Evolutionary conservation across 768 basidiomycete species (phyloP), one percentile per base, ranked within the genome.

Genomic region (Russula lepida): DNA sequence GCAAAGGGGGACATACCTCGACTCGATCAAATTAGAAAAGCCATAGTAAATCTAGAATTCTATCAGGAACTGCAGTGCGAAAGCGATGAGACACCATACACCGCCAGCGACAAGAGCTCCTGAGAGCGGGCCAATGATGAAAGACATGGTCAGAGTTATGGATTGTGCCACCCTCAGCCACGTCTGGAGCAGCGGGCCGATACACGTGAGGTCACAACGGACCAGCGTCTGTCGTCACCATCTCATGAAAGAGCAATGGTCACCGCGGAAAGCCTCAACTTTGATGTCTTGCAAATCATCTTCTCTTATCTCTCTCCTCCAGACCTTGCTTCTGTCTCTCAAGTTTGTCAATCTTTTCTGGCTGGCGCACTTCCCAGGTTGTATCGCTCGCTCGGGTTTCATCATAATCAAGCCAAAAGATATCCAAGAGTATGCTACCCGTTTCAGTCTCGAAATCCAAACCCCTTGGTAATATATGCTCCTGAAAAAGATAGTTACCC

Each of bases 201-300:
- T 9, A 5, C 4, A 28, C 35, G 35, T 32, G n/a, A 39, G 6
- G 6, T n/a, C n/a, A n/a, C n/a, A n/a, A n/a, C n/a, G n/a, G n/a
- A n/a, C n/a, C n/a, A n/a, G n/a, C n/a, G n/a, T n/a, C n/a, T n/a
- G n/a, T n/a, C n/a, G n/a, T n/a, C n/a, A n/a, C n/a, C n/a, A n/a
- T n/a, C n/a, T n/a, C n/a, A n/a, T n/a, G n/a, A n/a, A 30, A 21
- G 27, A 19, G 17, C 17, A 17, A 88, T 87, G 86, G 81, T 84
- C 49, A 78, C 82, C 32, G 83, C 82, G 12, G 82, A 86, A 65
- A 86, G 81, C 66, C 75, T 88, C 50, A 84, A 89, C 63, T 77
- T 83, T 21, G 88, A 91, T 72, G 84, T 89, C 39, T 78, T 89
- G 44, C 84, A 86, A 68, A 74, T 83, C n/a, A 81, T 90, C 19